Evolutionary conservation across 1,139 yeast genomes (phyloP), one percentile per base, ranked within the genome.

Genomic region (Taphrina deformans): DNA sequence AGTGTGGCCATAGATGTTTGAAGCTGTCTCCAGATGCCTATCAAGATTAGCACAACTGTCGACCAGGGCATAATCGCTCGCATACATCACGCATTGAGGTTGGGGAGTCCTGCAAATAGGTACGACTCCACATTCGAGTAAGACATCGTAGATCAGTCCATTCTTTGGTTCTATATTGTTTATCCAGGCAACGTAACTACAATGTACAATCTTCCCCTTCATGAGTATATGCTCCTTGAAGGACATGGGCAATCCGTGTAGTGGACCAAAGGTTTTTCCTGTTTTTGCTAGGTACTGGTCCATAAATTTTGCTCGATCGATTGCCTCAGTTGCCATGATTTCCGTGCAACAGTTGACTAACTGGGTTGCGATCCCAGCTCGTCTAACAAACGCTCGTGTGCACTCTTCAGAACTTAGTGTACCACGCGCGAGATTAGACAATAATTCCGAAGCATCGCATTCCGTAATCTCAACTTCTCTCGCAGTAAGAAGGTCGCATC

Each of bases 91-190:
- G 10, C 82, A 74, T 73, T 83, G 86, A 10, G 87, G 87, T 69
- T 82, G 79, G 52, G 82, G 79, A 2, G 87, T 83, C 73, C 86
- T 76, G 40, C 82, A 82, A 67, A 79, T 81, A 72, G 85, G 85
- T 5, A 86, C 85, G 16, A 89, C 89, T 53, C 95, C 95, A 88
- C 76, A 74, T 44, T 74, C 72, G 31, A 80, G 75, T n/a, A 74
- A 72, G 1, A 83, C 83, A 45, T 83, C 75, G 18, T 78, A 69
- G 0, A 23, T 70, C 2, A 75, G 72, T 46, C 73, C 73, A 24
- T 72, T 70, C 5, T 66, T 69, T 35, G 72, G 73, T 24, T 71
- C 72, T 75, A 70, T 67, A 55, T 73, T 72, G 14, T 60, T 35
- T 14, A 71, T 72, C 65, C 71, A 68, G 2, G 73, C 72, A 21